phyloP scores from a whole-genome alignment of 768 basidiomycete species.

The Gautieria morchelliformis region DNA sequence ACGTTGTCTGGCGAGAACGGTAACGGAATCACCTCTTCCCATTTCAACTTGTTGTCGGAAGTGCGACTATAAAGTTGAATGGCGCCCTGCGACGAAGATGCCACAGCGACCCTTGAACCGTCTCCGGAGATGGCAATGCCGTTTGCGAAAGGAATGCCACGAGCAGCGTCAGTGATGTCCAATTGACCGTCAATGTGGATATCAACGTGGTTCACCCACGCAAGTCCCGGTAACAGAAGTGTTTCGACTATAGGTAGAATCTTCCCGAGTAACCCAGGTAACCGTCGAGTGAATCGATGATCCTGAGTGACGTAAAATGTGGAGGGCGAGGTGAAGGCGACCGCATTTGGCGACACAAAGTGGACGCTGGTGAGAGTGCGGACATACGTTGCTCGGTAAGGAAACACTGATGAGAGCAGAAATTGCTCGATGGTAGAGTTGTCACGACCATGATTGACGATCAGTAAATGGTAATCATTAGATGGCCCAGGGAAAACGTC shows the following conservation, averaged over 20 bases:
- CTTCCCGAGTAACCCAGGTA: slow-evolving; percentile 38
- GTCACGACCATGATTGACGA: slow-evolving; percentile 58
- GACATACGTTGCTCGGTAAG: slow-evolving; percentile 39
- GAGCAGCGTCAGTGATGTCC: slow-evolving; percentile 25
- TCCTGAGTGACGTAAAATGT: slow-evolving; percentile 71
- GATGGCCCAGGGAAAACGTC: slow-evolving; percentile 42
- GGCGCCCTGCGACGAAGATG: slow-evolving; percentile 38
- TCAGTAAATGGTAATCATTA: slow-evolving; percentile 46
- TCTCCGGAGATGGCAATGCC: slow-evolving; percentile 52
- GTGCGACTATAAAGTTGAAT: slow-evolving; percentile 47
- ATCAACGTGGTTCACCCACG: slow-evolving; percentile 47
- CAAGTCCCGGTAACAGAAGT: slow-evolving; percentile 43
- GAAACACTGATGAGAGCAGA: slow-evolving; percentile 34
- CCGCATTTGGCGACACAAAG: slow-evolving; percentile 56
- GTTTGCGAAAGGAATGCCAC: slow-evolving; percentile 57
- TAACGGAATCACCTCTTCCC: slow-evolving; percentile 30
- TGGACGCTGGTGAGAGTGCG: slow-evolving; percentile 50
- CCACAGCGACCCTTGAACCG: slow-evolving; percentile 44
- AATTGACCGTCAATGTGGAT: slow-evolving; percentile 2
- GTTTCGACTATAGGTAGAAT: slow-evolving; percentile 48
- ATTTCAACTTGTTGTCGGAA: slow-evolving; percentile 33
- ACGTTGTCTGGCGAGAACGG: slow-evolving; percentile 62
- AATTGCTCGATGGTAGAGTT: slow-evolving; percentile 64
- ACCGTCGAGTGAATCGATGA: slow-evolving; percentile 55
- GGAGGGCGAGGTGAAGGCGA: slow-evolving; percentile 54